Evolutionary conservation across 2,329 filamentous ascomycete species (phyloP), one percentile per base, ranked within the genome.

Genomic region (Trichoderma brevicompactum): DNA sequence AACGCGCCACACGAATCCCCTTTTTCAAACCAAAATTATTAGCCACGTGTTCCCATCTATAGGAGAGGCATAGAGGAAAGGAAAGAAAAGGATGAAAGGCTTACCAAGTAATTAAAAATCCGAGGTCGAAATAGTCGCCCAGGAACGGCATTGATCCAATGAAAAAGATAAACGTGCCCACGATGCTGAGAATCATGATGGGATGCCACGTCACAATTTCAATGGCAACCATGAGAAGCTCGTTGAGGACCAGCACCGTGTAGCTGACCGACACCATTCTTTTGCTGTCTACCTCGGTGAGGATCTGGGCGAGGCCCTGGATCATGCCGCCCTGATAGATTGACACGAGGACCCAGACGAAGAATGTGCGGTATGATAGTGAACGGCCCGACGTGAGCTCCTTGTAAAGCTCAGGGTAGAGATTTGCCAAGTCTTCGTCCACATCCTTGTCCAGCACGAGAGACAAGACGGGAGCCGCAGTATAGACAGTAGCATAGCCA

Each of bases 131-230:
- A 76, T 98, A 98, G n/a, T 84, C 84, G 2, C 90, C 91, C 23
- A 99, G 78, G 72, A 97, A 96, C 2, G 95, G 95, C 19, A 98
- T 82, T 44, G 88, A 92, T 3, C 87, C 92, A 32, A 94, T 82
- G 73, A 92, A 99, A n/a, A 94, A 76, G 34, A 90, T 76, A 50
- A 91, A 89, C 0, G 95, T 99, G 13, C 92, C 94, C 6, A 97
- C 73, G 67, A 98, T 90, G 70, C 85, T 89, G 59, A 92, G 80
- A 63, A 96, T 89, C 94, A 98, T 98, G 68, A 94, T 83, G 44
- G 90, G 90, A 77, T 98, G 95, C 95, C 95, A 99, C 0, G 95
- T 99, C 3, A 92, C 97, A 71, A 99, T 92, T 75, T 97, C 92
- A 66, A 96, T 92, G 3, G 94, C 94, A 2, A 98, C 95, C 96